Evolutionary conservation across 2,329 filamentous ascomycete genomes (phyloP), one percentile per base, ranked within the genome.

Genomic region (Exophiala spinifera): DNA sequence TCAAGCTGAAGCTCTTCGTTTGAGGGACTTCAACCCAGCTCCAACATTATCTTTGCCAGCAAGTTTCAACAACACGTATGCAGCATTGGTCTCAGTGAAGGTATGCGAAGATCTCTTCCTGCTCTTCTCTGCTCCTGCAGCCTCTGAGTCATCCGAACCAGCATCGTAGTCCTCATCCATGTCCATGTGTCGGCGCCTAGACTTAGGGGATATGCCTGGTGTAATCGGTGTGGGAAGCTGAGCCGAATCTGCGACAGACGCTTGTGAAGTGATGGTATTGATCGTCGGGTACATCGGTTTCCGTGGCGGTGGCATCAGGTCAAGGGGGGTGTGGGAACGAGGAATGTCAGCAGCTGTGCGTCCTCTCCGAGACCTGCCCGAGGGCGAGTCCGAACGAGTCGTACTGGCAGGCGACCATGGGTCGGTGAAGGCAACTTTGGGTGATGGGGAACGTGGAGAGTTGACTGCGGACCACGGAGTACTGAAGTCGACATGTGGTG

Each of bases 391-490:
- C 7, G 57, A 57, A 14, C 51, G 42, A 33, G 55, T 55, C 28
- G 51, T 60, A 33, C 48, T 57, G 17, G 54, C 55, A 5, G 51
- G 51, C 4, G 54, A 57, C 48, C 49, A 64, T 45, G 52, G 61
- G 31, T 61, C 49, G 33, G 51, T 57, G 34, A 59, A 59, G 8
- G 46, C 40, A 13, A 56, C 47, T 45, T 46, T 51, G 20, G 52
- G 55, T 7, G 61, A 51, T 11, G 56, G 53, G 10, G 66, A 67
- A 19, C 68, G 65, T 2, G 71, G 70, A 2, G 66, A 66, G 46
- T 79, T 79, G 46, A 76, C 65, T 0, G 74, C 70, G 1, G 69
- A 76, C 67, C 71, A 78, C 36, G 61, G 60, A 19, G 66, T 68
- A 46, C 64, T 68, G n/a, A 66, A 66, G 13, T 71, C 69, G 40